These are phyloP conservation scores for Aschersonia sp. DNA, from an alignment of 2,329 filamentous ascomycete species.

Conservation along the genomic window DNA sequence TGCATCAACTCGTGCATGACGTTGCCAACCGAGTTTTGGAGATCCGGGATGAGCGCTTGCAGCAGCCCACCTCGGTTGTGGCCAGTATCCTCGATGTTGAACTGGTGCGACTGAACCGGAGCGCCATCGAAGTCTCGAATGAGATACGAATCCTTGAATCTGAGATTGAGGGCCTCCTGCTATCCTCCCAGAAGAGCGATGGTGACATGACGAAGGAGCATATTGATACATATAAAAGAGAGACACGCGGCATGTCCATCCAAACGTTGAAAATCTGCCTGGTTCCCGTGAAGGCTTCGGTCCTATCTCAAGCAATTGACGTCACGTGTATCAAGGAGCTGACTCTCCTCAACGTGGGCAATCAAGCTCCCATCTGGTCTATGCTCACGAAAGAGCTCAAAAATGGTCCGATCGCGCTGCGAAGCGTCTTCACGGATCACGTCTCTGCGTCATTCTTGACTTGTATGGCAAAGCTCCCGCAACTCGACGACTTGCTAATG, in stretches of 20 bases:
- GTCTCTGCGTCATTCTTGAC: conserved; percentile 40
- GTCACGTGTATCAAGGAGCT: conserved; percentile 39
- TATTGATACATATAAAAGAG: conserved; percentile 38
- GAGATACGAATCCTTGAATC: conserved; percentile 5
- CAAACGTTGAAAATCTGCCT: conserved; percentile 39
- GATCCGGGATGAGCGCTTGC: conserved; percentile 1
- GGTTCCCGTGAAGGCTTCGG: conserved; percentile 43
- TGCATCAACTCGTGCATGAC: conserved; percentile 2
- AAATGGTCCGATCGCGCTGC: conserved; percentile 32
- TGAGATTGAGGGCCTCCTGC: conserved; percentile 3
- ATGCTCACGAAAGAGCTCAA: conserved; percentile 40
- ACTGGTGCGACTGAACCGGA: conserved; percentile 9
- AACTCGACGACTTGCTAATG: conserved; percentile 43
- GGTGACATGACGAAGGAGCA: conserved; percentile 9
- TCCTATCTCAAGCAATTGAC: conserved; percentile 42
- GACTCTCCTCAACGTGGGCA: conserved; percentile 48
- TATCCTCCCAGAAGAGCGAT: background rate
- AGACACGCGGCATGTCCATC: conserved; percentile 43
- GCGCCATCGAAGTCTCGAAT: conserved; percentile 4
- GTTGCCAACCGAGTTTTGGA: conserved; percentile 2
- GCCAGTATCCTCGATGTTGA: conserved; percentile 14
- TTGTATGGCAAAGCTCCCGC: conserved; percentile 35
- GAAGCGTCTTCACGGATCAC: conserved; percentile 49
- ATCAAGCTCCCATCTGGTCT: conserved; percentile 45
- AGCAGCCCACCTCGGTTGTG: background rate